These are phyloP conservation scores for Jacaranda copaia DNA, from an alignment of 257 asterid species.

Conservation along the genomic window DNA sequence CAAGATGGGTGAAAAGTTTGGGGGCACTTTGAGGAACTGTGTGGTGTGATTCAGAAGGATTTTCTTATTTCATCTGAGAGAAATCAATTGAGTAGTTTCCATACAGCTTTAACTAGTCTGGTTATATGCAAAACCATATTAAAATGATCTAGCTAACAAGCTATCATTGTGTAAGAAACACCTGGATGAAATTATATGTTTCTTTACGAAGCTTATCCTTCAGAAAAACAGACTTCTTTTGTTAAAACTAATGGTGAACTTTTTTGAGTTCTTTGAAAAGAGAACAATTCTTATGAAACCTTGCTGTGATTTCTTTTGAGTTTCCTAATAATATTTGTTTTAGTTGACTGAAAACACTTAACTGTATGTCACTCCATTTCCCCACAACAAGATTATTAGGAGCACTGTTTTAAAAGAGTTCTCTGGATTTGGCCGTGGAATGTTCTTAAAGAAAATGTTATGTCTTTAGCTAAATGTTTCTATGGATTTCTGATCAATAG, in stretches of 20 bases:
- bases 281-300: background rate
- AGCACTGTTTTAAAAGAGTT: background rate
- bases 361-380: conserved; percentile 2
- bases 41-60: background rate
- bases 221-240: background rate
- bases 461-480: conserved; percentile 1
- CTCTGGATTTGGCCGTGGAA: conserved; percentile 8
- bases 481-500: conserved; percentile 17
- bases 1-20: background rate
- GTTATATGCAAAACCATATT: background rate
- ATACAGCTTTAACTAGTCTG: conserved; percentile 1
- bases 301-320: conserved; percentile 3
- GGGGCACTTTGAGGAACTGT: background rate
- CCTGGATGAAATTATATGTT: background rate
- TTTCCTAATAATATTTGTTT: conserved; percentile 10
- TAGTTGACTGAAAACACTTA: background rate
- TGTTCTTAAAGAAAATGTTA: conserved; percentile 18
- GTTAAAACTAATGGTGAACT: background rate
- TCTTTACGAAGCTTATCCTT: background rate
- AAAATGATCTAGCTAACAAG: background rate
- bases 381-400: background rate
- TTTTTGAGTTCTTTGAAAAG: background rate
- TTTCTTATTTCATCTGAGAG: background rate
- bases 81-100: background rate
- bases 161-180: conserved; percentile 10